Base-by-base conservation (phyloP, 306 rosid species). In the Dalbergia oliveri region DNA sequence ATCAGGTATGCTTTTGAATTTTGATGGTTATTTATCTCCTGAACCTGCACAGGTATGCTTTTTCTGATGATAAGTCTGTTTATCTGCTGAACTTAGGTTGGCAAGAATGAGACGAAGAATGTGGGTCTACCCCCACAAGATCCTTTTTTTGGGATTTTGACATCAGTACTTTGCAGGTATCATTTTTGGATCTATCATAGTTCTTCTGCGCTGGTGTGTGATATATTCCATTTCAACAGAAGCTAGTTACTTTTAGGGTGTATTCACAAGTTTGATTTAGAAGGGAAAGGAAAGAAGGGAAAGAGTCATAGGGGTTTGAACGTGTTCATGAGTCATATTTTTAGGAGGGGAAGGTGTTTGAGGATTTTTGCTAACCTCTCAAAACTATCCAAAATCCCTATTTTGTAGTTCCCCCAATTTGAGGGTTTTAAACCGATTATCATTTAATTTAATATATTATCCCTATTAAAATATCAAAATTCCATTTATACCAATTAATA, bases 101-200 rank as follows among this genome's bases (percentile, higher is more conserved):
- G 71, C 37, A 87, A 80, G 80, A 82, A 69, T 75, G 90, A 88
- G 60, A 57, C 87, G 21, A 89, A 89, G 83, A 85, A 57, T 59
- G 79, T 59, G 33, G 91, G 76, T 85, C 70, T 88, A 41, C 86
- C 92, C 53, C 92, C 86, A 37, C 88, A 74, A 35, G 89, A 88
- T 79, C 90, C 84, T 81, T 81, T 88, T 54, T 63, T 88, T 58
- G 97, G 75, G 91, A 81, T 4, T 66, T 94, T 73, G 97, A 94
- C 77, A 83, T 83, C 79, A 88, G 85, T 77, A 92, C 97, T 53
- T 84, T 94, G 85, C 99, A 94, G 97, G 99, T 94, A 82, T 79
- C 73, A 68, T 75, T 51, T 70, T 43, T 86, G 47, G 31, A 56
- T 81, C 47, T 44, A 45, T 69, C 37, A 26, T 78, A 23, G 23